Conservation (phyloP, 2,329 filamentous ascomycete species). For the Aspergillus aculeatinus region DNA sequence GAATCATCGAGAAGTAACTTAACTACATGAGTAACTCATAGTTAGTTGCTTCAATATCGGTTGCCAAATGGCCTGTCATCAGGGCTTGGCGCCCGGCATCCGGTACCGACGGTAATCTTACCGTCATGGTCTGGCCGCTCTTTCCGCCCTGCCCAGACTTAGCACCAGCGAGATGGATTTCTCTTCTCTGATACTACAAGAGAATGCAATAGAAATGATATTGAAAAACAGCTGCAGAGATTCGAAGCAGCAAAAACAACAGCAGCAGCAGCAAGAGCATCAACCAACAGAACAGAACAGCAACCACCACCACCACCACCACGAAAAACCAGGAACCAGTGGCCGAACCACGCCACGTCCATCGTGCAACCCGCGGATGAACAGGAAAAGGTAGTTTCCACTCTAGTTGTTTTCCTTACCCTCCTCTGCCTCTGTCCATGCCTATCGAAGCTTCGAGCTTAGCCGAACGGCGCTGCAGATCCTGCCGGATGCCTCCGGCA, state of each 20-base stretch:
- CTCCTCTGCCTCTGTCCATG: not conserved
- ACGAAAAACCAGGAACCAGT: not conserved
- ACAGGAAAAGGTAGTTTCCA: not conserved
- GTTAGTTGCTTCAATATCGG: too few relatives aligned
- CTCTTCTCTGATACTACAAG: not conserved
- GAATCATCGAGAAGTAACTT: not conserved
- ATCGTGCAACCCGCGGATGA: slow-evolving; percentile 1
- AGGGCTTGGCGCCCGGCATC: not conserved
- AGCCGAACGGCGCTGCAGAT: not conserved
- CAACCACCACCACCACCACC: not conserved
- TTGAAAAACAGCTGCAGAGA: too few relatives aligned
- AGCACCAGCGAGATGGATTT: not conserved
- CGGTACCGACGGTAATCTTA: not conserved
- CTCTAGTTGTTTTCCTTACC: not conserved
- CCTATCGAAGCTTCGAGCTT: slow-evolving; percentile 1
- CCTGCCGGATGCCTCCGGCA: not conserved
- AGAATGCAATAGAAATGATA: too few relatives aligned
- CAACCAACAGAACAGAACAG: not conserved
- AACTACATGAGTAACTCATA: too few relatives aligned
- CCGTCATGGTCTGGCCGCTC: not conserved
- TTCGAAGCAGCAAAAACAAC: not conserved
- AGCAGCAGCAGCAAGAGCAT: not conserved
- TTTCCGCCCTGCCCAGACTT: not conserved
- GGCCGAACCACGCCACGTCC: slow-evolving; percentile 2
- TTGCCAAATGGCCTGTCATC: not conserved